Conservation (phyloP, 2,329 filamentous ascomycete species). For the Cladosporium sp. region DNA sequence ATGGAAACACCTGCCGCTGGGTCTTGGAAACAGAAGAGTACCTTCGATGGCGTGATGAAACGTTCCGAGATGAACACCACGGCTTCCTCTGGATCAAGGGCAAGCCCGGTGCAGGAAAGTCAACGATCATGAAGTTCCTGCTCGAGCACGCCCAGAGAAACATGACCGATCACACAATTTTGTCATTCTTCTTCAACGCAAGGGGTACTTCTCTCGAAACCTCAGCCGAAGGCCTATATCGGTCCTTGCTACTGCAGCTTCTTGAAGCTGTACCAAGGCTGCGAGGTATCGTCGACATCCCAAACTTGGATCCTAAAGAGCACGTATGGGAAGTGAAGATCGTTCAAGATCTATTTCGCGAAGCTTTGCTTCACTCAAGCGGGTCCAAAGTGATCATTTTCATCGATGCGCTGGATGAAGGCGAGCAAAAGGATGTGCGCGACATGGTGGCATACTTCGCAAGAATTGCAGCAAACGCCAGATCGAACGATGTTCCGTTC, state of each 20-base stretch:
- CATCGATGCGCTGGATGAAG: constrained; percentile 46
- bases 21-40: neutral
- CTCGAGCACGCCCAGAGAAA: neutral
- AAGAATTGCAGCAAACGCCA: constrained; percentile 21
- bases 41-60: neutral
- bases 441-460: constrained; percentile 37
- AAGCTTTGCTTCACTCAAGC: neutral
- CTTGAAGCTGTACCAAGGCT: constrained; percentile 22
- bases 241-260: constrained; percentile 47
- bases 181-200: constrained; percentile 43
- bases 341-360: neutral
- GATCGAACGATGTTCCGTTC: constrained; percentile 15
- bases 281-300: neutral
- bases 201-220: constrained; percentile 42
- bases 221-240: constrained; percentile 46
- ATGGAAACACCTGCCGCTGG: neutral
- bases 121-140: neutral
- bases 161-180: neutral
- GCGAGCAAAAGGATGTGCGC: constrained; percentile 33
- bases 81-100: constrained; percentile 3
- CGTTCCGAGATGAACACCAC: neutral
- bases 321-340: neutral
- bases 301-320: neutral
- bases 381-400: constrained; percentile 29
- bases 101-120: neutral